A percentile compares a stretch with the other conserved stretches of the same genome.
Evolutionary conservation across 805 yeast species (phyloP).

Genomic region (Cyberlindnera americana): DNA sequence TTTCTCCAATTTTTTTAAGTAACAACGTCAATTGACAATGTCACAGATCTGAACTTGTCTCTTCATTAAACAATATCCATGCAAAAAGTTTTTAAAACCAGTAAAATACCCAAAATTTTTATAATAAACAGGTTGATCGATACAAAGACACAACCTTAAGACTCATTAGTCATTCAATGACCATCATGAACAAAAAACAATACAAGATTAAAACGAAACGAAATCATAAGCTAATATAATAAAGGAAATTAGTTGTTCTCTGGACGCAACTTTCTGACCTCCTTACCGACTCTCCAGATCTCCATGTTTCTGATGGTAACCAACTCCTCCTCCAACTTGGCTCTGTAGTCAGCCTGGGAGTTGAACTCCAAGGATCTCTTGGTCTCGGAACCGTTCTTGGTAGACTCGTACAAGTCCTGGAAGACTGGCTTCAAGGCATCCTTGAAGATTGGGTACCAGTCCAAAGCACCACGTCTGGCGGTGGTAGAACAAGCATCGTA

Average conservation of each 20-base stretch:
- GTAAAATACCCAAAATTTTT: constrained; percentile 11
- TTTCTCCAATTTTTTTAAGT: background rate
- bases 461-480: constrained; percentile 99
- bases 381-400: constrained; percentile 95
- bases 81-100: constrained; percentile 23
- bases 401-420: constrained; percentile 92
- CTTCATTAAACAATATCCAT: constrained; percentile 40
- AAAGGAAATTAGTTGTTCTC: constrained; percentile 77
- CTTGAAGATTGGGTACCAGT: constrained; percentile 99
- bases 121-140: constrained; percentile 13
- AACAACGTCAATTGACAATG: background rate
- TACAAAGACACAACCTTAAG: constrained; percentile 16
- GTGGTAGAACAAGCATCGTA: constrained; percentile 99
- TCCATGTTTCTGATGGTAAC: constrained; percentile 93
- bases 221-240: constrained; percentile 3
- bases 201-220: constrained; percentile 15
- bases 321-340: constrained; percentile 89
- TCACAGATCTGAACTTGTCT: constrained; percentile 32
- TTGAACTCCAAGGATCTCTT: constrained; percentile 97
- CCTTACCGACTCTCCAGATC: constrained; percentile 99
- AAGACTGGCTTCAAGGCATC: constrained; percentile 98
- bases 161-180: constrained; percentile 29
- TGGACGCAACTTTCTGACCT: constrained; percentile 99
- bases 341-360: constrained; percentile 98
- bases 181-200: constrained; percentile 23